Base-by-base conservation (phyloP, 1,284 basidiomycete species). In the Jaminaea rosea region DNA sequence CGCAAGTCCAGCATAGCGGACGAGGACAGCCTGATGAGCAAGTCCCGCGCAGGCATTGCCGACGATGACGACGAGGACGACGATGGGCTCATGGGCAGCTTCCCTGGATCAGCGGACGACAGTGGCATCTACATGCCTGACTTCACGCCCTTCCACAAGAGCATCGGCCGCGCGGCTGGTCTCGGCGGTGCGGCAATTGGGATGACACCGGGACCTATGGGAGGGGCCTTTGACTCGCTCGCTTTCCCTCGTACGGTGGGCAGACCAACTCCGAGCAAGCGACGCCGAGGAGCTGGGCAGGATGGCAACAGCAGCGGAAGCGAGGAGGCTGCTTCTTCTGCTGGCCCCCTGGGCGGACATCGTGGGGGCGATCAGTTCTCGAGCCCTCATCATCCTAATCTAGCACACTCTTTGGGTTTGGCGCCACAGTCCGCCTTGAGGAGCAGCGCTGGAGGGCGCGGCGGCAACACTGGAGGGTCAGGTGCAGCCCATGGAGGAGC, bases 301-400 rank as follows among this genome's bases (percentile, higher is more conserved):
- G n/a, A 39, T 17, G 19, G 19, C 27, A n/a, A 41, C 41, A 27
- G 27, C 46, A 29, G 23, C 29, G 15, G 4, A 3, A 36, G n/a
- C 28, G n/a, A 19, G 9, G 29, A 15, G 29, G 32, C 3, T 23
- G 21, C 19, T 5, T 10, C 41, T 17, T 23, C 29, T 7, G 45
- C 27, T 13, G 23, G 46, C 19, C 46, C n/a, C 15, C 19, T 32
- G 26, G 27, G 28, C 37, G 17, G 37, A 41, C 47, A 26, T 7
- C 32, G 11, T n/a, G 23, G 9, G n/a, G 9, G 32, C 44, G 65
- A 65, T 32, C 65, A 67, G 34, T 71, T 71, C 55, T 61, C 58
- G 26, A 67, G 65, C 4, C 68, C 68, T 1, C 66, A 69, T 45
- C 68, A 71, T 37, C 60, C 65, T 26, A 67, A 67, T 26, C 54